A percentile compares a stretch with the other conserved stretches of the same genome.
phyloP scores from a whole-genome alignment of 768 basidiomycete species.

The Solioccasus polychromus region DNA sequence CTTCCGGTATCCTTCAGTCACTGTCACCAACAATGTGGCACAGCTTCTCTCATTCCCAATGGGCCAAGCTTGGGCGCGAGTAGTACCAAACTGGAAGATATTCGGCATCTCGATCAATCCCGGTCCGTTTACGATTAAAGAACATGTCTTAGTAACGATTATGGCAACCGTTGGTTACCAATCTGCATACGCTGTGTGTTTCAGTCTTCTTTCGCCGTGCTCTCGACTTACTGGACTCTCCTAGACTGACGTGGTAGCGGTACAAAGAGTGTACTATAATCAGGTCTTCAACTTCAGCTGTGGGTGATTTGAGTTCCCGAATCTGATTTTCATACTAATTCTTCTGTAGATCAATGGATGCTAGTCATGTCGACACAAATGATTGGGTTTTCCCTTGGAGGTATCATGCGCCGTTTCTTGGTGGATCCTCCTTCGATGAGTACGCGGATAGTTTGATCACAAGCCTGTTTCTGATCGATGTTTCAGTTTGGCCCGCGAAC shows the following conservation, averaged over 20 bases:
- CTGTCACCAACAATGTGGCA: conserved; percentile 54
- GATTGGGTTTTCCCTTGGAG: conserved; percentile 62
- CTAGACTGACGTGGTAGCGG: conserved; percentile 67
- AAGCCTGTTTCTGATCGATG: conserved; percentile 12
- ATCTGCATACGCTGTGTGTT: conserved; percentile 21
- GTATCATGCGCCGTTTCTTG: conserved; percentile 58
- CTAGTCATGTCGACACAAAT: conserved; percentile 71
- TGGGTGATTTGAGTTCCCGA: conserved; percentile 16
- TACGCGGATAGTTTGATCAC: conserved; percentile 22
- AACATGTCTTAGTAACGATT: conserved; percentile 67
- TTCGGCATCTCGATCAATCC: conserved; percentile 65
- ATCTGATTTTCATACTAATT: neutral
- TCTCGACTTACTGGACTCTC: neutral
- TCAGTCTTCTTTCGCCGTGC: neutral
- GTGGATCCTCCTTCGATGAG: conserved; percentile 67
- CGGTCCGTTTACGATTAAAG: conserved; percentile 80
- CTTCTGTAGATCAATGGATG: conserved; percentile 49
- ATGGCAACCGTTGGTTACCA: conserved; percentile 52
- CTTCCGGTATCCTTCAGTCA: conserved; percentile 58
- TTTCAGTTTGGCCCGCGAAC: conserved; percentile 69
- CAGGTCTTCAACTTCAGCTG: conserved; percentile 53
- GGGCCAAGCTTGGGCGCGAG: conserved; percentile 57
- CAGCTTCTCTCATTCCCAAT: conserved; percentile 72
- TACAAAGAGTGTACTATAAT: conserved; percentile 67
- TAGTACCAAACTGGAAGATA: conserved; percentile 49